Conservation (phyloP, 768 basidiomycete genomes). For the Suillus plorans region DNA sequence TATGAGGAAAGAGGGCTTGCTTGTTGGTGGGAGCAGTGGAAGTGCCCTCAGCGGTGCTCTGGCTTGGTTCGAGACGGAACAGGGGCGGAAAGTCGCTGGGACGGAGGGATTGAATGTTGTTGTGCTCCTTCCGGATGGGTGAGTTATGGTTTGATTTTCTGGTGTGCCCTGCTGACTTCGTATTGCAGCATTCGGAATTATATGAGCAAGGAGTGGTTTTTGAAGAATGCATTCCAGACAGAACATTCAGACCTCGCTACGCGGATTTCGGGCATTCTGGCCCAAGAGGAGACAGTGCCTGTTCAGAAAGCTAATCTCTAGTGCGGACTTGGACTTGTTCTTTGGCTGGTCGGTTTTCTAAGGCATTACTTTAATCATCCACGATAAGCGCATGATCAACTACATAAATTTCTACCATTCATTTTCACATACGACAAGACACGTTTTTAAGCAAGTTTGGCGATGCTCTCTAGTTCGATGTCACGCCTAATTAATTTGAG, state of each 20-base stretch:
- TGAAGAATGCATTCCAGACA: slow-evolving; percentile 59
- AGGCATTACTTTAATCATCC: background rate
- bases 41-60: slow-evolving; percentile 79
- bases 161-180: slow-evolving; percentile 2
- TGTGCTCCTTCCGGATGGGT: slow-evolving; percentile 89
- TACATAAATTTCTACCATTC: background rate
- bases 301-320: background rate
- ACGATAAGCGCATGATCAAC: background rate
- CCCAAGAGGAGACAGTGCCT: background rate
- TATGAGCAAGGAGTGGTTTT: slow-evolving; percentile 93
- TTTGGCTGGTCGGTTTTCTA: background rate
- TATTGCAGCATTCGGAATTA: slow-evolving; percentile 79
- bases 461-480: too few species aligned
- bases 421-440: background rate
- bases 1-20: slow-evolving; percentile 83
- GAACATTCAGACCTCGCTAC: slow-evolving; percentile 40
- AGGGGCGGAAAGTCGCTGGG: slow-evolving; percentile 61
- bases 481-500: too few species aligned
- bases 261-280: background rate
- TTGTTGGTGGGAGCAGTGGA: slow-evolving; percentile 94
- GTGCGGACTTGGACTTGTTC: background rate
- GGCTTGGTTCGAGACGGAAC: slow-evolving; percentile 70
- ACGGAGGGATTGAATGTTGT: slow-evolving; percentile 85
- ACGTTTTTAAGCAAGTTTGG: background rate
- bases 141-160: slow-evolving; percentile 27